Percentiles rank a stretch among this genome's conserved stretches.
These are phyloP conservation scores for Vaccinium darrowii DNA, from an alignment of 148 eudicot genomes.

Conservation along the genomic window DNA sequence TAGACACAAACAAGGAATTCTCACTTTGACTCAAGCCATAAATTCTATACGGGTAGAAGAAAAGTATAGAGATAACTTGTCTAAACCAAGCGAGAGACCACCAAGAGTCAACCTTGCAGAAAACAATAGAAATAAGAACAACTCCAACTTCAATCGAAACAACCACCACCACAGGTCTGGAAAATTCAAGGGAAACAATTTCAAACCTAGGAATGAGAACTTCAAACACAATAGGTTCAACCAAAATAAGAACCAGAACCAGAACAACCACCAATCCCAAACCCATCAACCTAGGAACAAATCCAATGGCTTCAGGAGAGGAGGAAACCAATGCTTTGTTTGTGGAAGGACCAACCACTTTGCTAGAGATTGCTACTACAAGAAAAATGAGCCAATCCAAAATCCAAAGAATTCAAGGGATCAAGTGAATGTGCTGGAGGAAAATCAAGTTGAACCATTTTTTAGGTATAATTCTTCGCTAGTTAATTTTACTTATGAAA, in stretches of 20 bases:
- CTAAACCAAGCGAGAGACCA: neutral
- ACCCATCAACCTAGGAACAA: neutral
- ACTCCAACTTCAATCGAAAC: neutral
- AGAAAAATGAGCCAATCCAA: neutral
- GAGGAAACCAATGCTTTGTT: neutral
- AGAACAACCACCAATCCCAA: neutral
- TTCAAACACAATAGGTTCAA: neutral
- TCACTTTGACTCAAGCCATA: neutral
- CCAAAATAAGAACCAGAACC: neutral
- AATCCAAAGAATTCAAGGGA: neutral
- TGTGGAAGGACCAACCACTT: slow-evolving; percentile 2
- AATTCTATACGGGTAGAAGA: slow-evolving; percentile 4
- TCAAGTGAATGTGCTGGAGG: neutral
- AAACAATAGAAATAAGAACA: neutral
- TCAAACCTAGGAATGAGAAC: neutral
- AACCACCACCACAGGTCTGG: too few species aligned
- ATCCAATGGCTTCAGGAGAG: neutral
- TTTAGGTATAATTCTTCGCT: neutral
- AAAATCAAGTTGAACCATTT: neutral
- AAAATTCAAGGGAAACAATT: neutral
- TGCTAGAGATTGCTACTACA: neutral
- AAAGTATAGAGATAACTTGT: neutral
- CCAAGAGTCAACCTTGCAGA: neutral
- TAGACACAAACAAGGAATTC: neutral
- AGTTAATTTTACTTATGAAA: neutral